Percentiles rank a stretch among this genome's conserved stretches.
Evolutionary conservation across 2,329 filamentous ascomycete species (phyloP).

Genomic region (Nothomitra cinnamomea): DNA sequence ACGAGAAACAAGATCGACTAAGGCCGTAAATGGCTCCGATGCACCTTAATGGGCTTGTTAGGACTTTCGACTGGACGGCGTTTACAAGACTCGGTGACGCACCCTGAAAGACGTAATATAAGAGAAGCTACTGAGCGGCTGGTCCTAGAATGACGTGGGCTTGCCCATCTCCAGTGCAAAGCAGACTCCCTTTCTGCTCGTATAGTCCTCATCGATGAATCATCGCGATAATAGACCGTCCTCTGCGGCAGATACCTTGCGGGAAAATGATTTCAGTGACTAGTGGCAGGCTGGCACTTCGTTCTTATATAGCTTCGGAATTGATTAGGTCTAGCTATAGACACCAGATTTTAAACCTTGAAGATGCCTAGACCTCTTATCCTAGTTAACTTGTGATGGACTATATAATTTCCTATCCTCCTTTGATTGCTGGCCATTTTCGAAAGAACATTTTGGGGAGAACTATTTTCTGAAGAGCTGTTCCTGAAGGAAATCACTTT

Average conservation of each 20-base stretch:
- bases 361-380: too few relatives aligned
- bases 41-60: neutral
- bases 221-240: neutral
- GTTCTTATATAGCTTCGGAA: neutral
- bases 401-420: too few relatives aligned
- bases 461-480: too few relatives aligned
- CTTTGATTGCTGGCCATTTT: too few relatives aligned
- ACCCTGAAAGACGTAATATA: neutral
- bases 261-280: neutral
- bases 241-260: neutral
- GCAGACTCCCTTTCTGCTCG: neutral
- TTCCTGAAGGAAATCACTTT: too few relatives aligned
- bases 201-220: neutral
- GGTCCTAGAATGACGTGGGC: neutral
- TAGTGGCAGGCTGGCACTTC: neutral
- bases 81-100: neutral
- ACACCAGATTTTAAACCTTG: neutral
- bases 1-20: neutral
- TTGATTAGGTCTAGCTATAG: neutral
- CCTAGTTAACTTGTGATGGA: too few relatives aligned
- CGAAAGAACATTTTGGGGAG: too few relatives aligned
- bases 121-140: neutral
- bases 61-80: neutral
- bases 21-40: neutral
- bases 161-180: neutral